phyloP scores from a whole-genome alignment of 805 yeast species.

The Candida nitratophila region DNA sequence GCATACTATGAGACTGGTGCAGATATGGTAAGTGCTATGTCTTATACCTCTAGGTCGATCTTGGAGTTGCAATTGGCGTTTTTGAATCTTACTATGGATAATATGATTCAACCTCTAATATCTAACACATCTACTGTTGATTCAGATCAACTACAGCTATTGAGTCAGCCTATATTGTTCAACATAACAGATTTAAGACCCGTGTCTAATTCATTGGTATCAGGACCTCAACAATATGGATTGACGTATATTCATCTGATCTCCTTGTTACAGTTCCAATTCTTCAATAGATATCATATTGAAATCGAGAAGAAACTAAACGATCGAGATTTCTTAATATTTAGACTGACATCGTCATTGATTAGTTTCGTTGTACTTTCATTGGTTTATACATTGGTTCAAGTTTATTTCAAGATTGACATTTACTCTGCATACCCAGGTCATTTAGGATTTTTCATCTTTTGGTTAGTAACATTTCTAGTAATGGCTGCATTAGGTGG shows the following conservation, averaged over 20 bases:
- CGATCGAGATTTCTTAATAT: constrained; percentile 37
- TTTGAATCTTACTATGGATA: constrained; percentile 5
- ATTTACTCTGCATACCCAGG: constrained; percentile 50
- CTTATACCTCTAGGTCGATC: constrained; percentile 36
- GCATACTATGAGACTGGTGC: constrained; percentile 54
- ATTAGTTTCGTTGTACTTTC: constrained; percentile 46
- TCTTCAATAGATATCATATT: constrained; percentile 48
- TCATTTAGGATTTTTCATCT: constrained; percentile 56
- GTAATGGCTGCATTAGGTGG: constrained; percentile 67
- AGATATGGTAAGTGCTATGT: constrained; percentile 39
- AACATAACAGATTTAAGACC: constrained; percentile 44
- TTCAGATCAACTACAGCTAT: background rate
- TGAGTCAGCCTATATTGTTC: constrained; percentile 14
- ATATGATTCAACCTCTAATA: constrained; percentile 7
- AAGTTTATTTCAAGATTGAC: constrained; percentile 58
- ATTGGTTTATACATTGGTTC: constrained; percentile 50
- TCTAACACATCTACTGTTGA: background rate
- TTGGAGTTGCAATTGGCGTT: constrained; percentile 27
- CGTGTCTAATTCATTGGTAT: constrained; percentile 35
- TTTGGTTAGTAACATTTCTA: constrained; percentile 58
- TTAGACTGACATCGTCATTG: constrained; percentile 44
- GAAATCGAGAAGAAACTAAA: constrained; percentile 40
- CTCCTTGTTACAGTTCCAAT: constrained; percentile 58
- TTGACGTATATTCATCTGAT: constrained; percentile 58
- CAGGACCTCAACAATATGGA: constrained; percentile 68